phyloP scores from a whole-genome alignment of 2,329 filamentous ascomycete species.

The Penicillium occitanis region DNA sequence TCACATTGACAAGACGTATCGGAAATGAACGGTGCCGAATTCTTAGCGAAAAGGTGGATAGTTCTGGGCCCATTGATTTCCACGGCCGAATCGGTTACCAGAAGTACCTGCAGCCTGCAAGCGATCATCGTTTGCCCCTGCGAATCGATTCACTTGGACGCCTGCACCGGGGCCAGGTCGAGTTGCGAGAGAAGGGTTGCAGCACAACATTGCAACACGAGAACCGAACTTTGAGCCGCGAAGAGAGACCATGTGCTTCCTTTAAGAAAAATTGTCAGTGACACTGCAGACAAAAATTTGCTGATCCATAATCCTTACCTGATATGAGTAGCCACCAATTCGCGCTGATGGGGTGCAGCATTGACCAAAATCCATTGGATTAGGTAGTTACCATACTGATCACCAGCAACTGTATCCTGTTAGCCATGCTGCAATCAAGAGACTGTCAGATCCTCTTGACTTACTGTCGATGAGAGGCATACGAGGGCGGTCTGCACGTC shows the following conservation, averaged over 20 bases:
- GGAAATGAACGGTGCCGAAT: neutral
- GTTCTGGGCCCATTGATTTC: slow-evolving; percentile 38
- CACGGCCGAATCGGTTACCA: slow-evolving; percentile 37
- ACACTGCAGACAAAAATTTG: neutral
- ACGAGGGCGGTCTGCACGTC: slow-evolving; percentile 82
- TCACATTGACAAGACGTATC: slow-evolving; percentile 19
- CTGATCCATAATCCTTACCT: slow-evolving; percentile 48
- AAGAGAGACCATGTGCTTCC: slow-evolving; percentile 98
- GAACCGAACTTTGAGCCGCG: slow-evolving; percentile 98
- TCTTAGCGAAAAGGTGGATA: slow-evolving; percentile 41
- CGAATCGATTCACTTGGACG: slow-evolving; percentile 59
- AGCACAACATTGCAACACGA: slow-evolving; percentile 97
- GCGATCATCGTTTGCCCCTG: slow-evolving; percentile 52
- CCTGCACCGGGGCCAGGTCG: slow-evolving; percentile 82
- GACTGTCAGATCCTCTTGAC: slow-evolving; percentile 28
- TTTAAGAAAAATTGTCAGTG: slow-evolving; percentile 24
- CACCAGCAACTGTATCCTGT: slow-evolving; percentile 68
- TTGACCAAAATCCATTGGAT: slow-evolving; percentile 96
- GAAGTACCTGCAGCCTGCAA: slow-evolving; percentile 41
- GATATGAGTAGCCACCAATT: slow-evolving; percentile 89
- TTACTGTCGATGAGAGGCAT: slow-evolving; percentile 92
- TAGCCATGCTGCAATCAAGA: slow-evolving; percentile 16
- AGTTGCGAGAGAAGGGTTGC: slow-evolving; percentile 85
- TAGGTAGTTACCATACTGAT: slow-evolving; percentile 98
- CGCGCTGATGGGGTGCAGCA: slow-evolving; percentile 80